A percentile compares a stretch with the other conserved stretches of the same genome.
Conservation (phyloP, 164 flowering plant genomes). For the Umbellularia californica region DNA sequence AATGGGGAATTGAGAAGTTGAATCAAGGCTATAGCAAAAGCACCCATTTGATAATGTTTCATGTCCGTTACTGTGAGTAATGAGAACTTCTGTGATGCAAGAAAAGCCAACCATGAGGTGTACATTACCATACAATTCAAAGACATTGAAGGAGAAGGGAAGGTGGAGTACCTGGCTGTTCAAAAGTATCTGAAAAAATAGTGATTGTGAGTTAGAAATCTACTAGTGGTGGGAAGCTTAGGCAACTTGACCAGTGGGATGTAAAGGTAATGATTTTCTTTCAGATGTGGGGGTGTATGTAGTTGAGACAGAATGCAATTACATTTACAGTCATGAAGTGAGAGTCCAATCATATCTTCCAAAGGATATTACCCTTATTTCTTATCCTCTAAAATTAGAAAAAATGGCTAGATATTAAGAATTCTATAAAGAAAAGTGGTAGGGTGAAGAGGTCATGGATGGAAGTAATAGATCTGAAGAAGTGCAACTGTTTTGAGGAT, state of each 20-base stretch:
- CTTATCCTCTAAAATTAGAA: conserved; percentile 10
- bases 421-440: neutral
- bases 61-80: conserved; percentile 2
- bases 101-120: neutral
- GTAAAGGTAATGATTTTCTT: conserved; percentile 8
- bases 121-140: neutral
- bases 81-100: conserved; percentile 3
- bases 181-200: neutral
- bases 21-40: neutral
- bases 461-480: neutral
- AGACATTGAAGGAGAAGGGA: conserved; percentile 1
- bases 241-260: conserved; percentile 16
- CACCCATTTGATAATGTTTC: conserved; percentile 9
- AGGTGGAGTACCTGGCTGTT: conserved; percentile 7
- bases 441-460: neutral
- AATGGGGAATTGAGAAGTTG: conserved; percentile 12
- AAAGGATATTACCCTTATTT: neutral
- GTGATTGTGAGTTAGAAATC: conserved; percentile 4
- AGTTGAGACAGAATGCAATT: conserved; percentile 6
- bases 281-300: conserved; percentile 2
- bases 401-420: neutral
- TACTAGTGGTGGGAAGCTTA: conserved; percentile 5
- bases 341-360: conserved; percentile 3
- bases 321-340: conserved; percentile 2
- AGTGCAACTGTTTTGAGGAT: neutral